phyloP scores from a whole-genome alignment of 1,284 basidiomycete genomes.

The Wallemia mellicola region DNA sequence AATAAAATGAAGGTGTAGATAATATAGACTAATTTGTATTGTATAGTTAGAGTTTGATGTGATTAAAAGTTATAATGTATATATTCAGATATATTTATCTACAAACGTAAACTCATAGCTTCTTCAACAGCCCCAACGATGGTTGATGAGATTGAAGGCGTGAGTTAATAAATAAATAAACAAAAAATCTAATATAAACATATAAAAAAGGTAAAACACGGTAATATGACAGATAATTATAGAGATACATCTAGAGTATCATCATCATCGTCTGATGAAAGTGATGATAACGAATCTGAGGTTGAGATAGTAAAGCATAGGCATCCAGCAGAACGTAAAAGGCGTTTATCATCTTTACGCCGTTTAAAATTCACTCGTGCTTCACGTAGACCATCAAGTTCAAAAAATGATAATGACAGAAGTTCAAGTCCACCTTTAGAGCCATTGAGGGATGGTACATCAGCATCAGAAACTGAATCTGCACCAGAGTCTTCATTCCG shows the following conservation, averaged over 20 bases:
- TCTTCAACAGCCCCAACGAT: no score
- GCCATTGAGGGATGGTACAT: background rate
- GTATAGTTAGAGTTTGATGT: no score
- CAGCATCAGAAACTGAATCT: background rate
- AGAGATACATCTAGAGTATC: no score
- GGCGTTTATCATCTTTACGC: conserved; percentile 1
- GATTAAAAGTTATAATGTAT: no score
- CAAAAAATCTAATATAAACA: background rate
- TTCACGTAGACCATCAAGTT: background rate
- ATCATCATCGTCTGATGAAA: conserved; percentile 5
- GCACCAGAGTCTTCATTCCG: background rate
- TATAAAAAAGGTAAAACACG: background rate
- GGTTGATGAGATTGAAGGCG: no score
- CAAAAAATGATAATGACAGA: background rate
- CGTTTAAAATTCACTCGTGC: conserved; percentile 2
- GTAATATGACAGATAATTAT: no score
- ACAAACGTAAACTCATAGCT: no score
- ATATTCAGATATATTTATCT: no score
- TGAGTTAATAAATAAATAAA: no score
- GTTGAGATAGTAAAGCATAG: background rate
- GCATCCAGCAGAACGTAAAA: background rate
- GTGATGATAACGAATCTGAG: conserved; percentile 4
- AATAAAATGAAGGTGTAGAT: no score
- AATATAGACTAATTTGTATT: no score
- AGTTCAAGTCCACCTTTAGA: background rate